These are phyloP conservation scores for Thelonectria olida DNA, from an alignment of 2,329 filamentous ascomycete genomes.

Conservation along the genomic window DNA sequence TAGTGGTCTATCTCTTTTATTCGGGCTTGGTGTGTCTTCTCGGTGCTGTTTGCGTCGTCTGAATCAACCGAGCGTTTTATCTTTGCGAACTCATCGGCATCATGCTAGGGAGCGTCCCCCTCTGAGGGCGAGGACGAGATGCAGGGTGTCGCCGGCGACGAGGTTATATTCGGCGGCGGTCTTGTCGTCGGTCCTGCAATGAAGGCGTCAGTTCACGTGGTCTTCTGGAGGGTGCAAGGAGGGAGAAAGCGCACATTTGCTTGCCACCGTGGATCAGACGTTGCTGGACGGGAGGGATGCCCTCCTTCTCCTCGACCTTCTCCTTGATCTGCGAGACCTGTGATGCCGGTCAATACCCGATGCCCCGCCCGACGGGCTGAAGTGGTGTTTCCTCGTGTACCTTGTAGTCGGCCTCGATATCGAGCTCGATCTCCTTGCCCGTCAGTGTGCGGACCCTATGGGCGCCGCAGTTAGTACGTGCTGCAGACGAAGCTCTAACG, in stretches of 20 bases:
- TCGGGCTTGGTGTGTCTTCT: neutral
- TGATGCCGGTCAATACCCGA: conserved; percentile 22
- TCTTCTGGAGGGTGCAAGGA: neutral
- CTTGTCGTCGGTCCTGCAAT: conserved; percentile 87
- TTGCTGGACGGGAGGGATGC: conserved; percentile 96
- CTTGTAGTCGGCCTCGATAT: conserved; percentile 95
- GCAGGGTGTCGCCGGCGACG: conserved; percentile 90
- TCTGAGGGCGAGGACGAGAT: conserved; percentile 92
- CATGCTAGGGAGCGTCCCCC: conserved; percentile 64
- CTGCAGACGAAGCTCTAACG: conserved; percentile 9
- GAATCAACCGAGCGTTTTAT: too few species aligned
- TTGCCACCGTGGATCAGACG: conserved; percentile 96
- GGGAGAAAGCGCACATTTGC: conserved; percentile 78
- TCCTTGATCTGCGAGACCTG: conserved; percentile 97
- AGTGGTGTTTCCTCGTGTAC: conserved; percentile 60
- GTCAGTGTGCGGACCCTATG: conserved; percentile 93
- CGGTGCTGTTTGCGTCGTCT: too few species aligned
- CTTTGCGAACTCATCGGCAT: conserved; percentile 23
- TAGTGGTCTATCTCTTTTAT: neutral
- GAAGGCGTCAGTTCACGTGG: conserved; percentile 8
- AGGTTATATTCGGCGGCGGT: conserved; percentile 90
- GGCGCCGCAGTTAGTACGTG: conserved; percentile 31
- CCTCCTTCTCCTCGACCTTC: conserved; percentile 98
- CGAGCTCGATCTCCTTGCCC: conserved; percentile 98
- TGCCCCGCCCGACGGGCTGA: too few species aligned